These are phyloP conservation scores for Datisca glomerata DNA, from an alignment of 306 rosid species.

Conservation along the genomic window DNA sequence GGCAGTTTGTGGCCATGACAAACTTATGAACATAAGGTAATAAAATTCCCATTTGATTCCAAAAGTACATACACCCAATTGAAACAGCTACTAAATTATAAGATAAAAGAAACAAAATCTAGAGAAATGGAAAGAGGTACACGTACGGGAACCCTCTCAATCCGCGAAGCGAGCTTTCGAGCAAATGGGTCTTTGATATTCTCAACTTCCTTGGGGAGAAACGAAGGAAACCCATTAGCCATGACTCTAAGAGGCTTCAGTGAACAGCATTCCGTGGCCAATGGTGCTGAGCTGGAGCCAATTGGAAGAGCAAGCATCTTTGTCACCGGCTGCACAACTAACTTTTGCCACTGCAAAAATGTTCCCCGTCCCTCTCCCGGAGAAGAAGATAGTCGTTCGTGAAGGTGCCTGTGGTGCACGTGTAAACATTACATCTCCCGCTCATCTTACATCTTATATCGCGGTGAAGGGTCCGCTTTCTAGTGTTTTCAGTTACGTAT, in stretches of 20 bases:
- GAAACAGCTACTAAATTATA: background rate
- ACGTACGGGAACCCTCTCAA: conserved; percentile 60
- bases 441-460: too few relatives aligned
- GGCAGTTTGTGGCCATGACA: too few relatives aligned
- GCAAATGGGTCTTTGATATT: conserved; percentile 60
- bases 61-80: background rate
- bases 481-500: too few relatives aligned
- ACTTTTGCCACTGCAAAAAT: too few relatives aligned
- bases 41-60: too few relatives aligned
- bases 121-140: conserved; percentile 10
- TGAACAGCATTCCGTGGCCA: conserved; percentile 7
- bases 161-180: conserved; percentile 51
- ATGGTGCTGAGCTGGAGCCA: conserved; percentile 2
- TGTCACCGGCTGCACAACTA: conserved; percentile 4
- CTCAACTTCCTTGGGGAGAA: conserved; percentile 60
- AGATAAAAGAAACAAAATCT: too few relatives aligned
- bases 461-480: too few relatives aligned
- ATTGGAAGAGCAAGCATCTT: conserved; percentile 23
- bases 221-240: conserved; percentile 49
- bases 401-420: too few relatives aligned
- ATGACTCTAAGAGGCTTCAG: conserved; percentile 13
- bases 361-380: too few relatives aligned
- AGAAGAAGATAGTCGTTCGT: too few relatives aligned
- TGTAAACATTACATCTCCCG: too few relatives aligned
- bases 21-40: too few relatives aligned